Conservation (phyloP, 805 yeast species). For the Ogataea zsoltii region DNA sequence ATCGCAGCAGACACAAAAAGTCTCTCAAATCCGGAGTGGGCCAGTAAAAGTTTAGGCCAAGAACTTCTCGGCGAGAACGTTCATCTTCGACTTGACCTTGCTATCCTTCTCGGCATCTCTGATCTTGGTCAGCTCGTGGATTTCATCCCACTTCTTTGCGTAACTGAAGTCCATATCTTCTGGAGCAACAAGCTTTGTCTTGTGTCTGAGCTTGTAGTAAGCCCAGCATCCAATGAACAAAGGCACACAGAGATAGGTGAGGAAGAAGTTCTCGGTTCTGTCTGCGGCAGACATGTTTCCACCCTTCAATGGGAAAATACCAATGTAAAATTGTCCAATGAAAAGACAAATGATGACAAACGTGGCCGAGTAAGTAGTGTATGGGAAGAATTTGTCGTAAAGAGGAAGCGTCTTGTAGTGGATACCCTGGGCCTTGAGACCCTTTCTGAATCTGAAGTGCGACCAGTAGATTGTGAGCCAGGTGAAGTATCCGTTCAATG, state of each 20-base stretch:
- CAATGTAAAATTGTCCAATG: conserved; percentile 66
- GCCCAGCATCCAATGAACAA: conserved; percentile 52
- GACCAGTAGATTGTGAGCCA: conserved; percentile 60
- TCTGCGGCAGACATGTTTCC: conserved; percentile 40
- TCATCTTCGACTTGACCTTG: conserved; percentile 9
- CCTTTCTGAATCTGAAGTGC: conserved; percentile 60
- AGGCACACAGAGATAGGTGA: conserved; percentile 60
- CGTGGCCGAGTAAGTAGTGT: conserved; percentile 43
- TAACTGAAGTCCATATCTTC: conserved; percentile 37
- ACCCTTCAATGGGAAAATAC: conserved; percentile 57
- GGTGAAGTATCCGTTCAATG: conserved; percentile 61
- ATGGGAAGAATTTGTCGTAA: conserved; percentile 54
- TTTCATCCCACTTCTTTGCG: conserved; percentile 32
- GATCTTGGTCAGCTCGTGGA: conserved; percentile 17
- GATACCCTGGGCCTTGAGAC: conserved; percentile 55
- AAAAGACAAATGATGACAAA: conserved; percentile 49
- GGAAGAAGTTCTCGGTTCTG: conserved; percentile 49
- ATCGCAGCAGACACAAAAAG: no score
- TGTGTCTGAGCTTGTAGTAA: conserved; percentile 56
- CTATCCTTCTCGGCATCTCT: conserved; percentile 16
- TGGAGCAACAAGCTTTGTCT: conserved; percentile 33
- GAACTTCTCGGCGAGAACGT: conserved; percentile 18
- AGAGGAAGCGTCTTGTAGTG: conserved; percentile 37
- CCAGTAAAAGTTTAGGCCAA: conserved; percentile 15
- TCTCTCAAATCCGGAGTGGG: no score